Evolutionary conservation across 768 basidiomycete genomes (phyloP).

Genomic region (Pisolithus orientalis): DNA sequence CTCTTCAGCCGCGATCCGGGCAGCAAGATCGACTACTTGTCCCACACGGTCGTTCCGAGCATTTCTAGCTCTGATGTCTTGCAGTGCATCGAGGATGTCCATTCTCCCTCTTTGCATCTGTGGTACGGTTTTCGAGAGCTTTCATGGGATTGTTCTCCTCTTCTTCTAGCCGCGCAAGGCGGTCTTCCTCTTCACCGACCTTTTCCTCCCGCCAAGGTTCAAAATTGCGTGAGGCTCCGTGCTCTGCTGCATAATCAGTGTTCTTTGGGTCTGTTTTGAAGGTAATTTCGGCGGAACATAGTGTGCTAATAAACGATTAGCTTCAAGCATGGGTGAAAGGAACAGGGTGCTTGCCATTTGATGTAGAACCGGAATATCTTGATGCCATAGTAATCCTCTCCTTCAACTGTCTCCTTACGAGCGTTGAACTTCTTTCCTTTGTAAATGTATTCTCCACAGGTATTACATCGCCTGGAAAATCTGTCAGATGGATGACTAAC

Average conservation of each 20-base stretch:
- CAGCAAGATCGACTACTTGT: conserved; percentile 62
- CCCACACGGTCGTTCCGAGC: conserved; percentile 85
- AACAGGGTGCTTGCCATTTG: conserved; percentile 57
- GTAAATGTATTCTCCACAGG: conserved; percentile 97
- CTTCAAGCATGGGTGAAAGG: neutral
- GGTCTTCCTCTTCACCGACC: conserved; percentile 75
- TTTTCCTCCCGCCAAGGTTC: conserved; percentile 92
- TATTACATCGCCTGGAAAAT: conserved; percentile 74
- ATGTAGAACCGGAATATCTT: conserved; percentile 94
- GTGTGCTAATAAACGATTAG: conserved; percentile 49
- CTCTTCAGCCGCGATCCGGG: conserved; percentile 58
- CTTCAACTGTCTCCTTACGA: conserved; percentile 94
- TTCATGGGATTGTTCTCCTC: conserved; percentile 98
- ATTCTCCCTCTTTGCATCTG: conserved; percentile 96
- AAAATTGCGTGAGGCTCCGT: conserved; percentile 95
- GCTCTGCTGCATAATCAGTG: conserved; percentile 89
- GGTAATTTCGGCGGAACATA: conserved; percentile 97
- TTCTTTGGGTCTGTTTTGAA: conserved; percentile 99
- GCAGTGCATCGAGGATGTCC: conserved; percentile 94
- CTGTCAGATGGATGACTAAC: conserved; percentile 7
- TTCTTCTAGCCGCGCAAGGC: conserved; percentile 78
- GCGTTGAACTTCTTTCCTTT: conserved; percentile 99
- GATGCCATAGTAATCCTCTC: conserved; percentile 97
- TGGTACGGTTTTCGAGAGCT: conserved; percentile 85
- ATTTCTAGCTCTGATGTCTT: conserved; percentile 84